Evolutionary conservation across 371 early-diverging fungal genomes (phyloP), one percentile per base, ranked within the genome.

Genomic region (Choanephora cucurbitarum): DNA sequence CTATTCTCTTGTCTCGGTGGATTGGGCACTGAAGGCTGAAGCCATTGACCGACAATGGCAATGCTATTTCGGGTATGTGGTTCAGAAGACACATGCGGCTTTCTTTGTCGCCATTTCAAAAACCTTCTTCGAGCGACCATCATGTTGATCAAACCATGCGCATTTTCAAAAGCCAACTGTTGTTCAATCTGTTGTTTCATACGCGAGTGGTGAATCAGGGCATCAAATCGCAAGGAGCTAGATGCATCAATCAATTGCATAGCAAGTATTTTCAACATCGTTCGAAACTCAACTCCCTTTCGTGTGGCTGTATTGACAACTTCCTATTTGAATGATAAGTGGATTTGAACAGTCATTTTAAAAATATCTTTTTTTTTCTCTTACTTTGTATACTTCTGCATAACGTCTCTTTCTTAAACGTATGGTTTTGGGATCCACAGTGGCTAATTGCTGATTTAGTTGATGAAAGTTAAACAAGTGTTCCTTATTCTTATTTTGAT

Each of bases 211-310:
- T 59, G 44, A 0, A 73, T 67, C n/a, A 73, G 47, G 34, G 57
- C 70, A 40, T 62, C 70, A 60, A 73, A 67, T 79, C 73, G 79
- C 1, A 82, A 60, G 0, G 82, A 72, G 47, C 73, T 71, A 11
- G 75, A 66, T 7, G 64, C 65, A 60, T 82, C 79, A 1, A 80
- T 77, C 6, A 80, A 52, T 8, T 68, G 75, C 46, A 77, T 64
- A 1, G 79, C 73, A 1, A 82, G 55, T 10, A 77, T 78, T 40
- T 70, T 62, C 33, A 82, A 58, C 52, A 77, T 73, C 4, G 62
- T 52, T 17, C 76, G 69, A 54, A 82, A 82, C 5, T 77, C 55
- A n/a, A 82, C 57, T 0, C 82, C 80, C 10, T 69, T 64, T 23
- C 64, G 22, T 1, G 56, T 46, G 8, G 66, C 57, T 5, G 64